Conservation (phyloP, 1,284 basidiomycete species). For the Leccinum ponderosum region DNA sequence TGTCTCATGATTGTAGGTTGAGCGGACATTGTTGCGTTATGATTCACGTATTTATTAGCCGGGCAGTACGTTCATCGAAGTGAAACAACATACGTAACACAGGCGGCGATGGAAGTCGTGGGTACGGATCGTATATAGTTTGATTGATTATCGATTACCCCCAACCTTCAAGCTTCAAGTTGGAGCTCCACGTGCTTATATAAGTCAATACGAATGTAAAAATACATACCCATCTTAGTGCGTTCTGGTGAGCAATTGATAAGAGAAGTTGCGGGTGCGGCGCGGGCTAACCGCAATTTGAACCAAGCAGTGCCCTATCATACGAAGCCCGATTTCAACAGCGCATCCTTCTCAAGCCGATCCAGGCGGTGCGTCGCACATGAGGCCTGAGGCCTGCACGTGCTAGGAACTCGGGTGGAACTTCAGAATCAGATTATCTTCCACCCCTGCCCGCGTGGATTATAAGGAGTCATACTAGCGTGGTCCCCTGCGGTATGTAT, state of each 20-base stretch:
- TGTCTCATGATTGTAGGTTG: background rate
- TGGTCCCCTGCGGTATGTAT: background rate
- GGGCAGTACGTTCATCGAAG: background rate
- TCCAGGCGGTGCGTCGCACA: slow-evolving; percentile 4
- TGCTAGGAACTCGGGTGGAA: background rate
- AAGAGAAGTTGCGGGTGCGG: background rate
- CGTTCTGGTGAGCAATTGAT: background rate
- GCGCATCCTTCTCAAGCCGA: background rate
- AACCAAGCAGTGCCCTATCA: background rate
- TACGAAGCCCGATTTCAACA: background rate
- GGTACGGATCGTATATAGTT: background rate
- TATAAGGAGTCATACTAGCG: background rate
- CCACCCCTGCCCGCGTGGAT: background rate
- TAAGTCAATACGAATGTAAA: background rate
- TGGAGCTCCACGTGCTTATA: background rate
- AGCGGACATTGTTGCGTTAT: background rate
- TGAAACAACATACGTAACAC: background rate
- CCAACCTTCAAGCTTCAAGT: background rate
- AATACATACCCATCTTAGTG: background rate
- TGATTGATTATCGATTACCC: background rate
- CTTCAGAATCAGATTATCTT: background rate
- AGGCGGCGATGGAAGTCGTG: background rate
- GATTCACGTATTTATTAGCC: background rate
- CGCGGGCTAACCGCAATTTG: background rate
- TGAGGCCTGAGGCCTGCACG: background rate